Evolutionary conservation across 192 early-diverging fungal genomes (phyloP).

Genomic region (Coemansia erecta): DNA sequence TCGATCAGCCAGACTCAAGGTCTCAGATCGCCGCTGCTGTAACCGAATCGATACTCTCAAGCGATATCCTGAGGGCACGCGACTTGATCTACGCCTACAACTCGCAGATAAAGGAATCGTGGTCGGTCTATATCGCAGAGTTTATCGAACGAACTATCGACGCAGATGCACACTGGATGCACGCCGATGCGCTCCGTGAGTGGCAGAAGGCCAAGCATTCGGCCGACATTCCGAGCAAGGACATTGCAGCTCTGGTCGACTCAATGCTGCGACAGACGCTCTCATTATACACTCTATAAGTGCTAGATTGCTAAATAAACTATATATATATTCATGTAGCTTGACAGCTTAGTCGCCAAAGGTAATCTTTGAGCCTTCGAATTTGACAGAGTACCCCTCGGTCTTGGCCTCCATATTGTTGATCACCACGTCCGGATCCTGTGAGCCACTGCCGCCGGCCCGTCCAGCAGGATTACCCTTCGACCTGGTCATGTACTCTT

Average conservation of each 20-base stretch:
- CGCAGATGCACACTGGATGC: constrained; percentile 24
- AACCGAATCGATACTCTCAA: constrained; percentile 8
- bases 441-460: constrained; percentile 7
- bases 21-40: constrained; percentile 15
- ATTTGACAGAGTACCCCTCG: constrained; percentile 55
- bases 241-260: not conserved
- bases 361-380: constrained; percentile 67
- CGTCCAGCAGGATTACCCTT: constrained; percentile 1
- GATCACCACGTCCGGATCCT: constrained; percentile 2
- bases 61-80: constrained; percentile 26
- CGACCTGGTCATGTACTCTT: constrained; percentile 2
- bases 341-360: constrained; percentile 49
- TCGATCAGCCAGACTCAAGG: constrained; percentile 10
- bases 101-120: constrained; percentile 14
- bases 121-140: constrained; percentile 31
- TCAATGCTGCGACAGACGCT: not conserved
- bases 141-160: constrained; percentile 7
- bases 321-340: not conserved
- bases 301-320: not conserved
- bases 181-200: not conserved
- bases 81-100: constrained; percentile 13
- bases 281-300: not conserved
- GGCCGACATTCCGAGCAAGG: not conserved
- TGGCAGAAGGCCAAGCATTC: constrained; percentile 9
- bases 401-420: constrained; percentile 53